Evolutionary conservation across 1,139 yeast genomes (phyloP).

Genomic region (Blastobotrys illinoisensis): DNA sequence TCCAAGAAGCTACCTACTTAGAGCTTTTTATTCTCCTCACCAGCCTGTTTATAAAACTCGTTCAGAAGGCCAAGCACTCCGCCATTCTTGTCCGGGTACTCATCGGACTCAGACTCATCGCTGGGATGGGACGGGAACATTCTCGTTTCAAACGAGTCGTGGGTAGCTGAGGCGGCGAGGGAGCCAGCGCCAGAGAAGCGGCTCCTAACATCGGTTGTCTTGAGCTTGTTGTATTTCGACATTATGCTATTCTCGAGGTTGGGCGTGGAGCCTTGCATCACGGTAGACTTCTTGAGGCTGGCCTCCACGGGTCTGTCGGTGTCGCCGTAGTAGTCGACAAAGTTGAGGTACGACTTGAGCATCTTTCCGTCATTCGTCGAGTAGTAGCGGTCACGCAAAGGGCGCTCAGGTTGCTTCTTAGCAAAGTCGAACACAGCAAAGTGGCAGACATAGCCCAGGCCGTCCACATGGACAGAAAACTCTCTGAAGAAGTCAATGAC

Average conservation of each 20-base stretch:
- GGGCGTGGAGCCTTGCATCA: background rate
- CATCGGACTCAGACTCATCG: background rate
- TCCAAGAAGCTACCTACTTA: background rate
- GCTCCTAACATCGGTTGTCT: background rate
- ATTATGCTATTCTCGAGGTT: constrained; percentile 28
- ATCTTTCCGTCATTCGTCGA: constrained; percentile 73
- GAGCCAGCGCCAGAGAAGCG: background rate
- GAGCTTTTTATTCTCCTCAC: constrained; percentile 16
- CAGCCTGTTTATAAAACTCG: constrained; percentile 57
- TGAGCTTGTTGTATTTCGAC: constrained; percentile 20
- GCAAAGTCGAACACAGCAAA: constrained; percentile 88
- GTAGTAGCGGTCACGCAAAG: constrained; percentile 31
- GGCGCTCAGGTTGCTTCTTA: constrained; percentile 36
- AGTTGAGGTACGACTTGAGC: constrained; percentile 85
- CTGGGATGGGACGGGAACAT: background rate
- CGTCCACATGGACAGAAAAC: constrained; percentile 84
- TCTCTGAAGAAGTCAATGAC: constrained; percentile 89
- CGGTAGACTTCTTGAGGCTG: background rate
- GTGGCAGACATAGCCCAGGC: constrained; percentile 88
- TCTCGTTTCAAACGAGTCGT: constrained; percentile 3
- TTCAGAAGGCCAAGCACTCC: constrained; percentile 83
- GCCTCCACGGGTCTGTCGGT: background rate
- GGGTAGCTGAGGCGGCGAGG: constrained; percentile 8
- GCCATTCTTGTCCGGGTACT: constrained; percentile 23
- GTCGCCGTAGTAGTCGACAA: constrained; percentile 64